Percentiles rank a stretch among this genome's conserved stretches.
phyloP scores from a whole-genome alignment of 768 basidiomycete genomes.

The Suillus ampliporus region DNA sequence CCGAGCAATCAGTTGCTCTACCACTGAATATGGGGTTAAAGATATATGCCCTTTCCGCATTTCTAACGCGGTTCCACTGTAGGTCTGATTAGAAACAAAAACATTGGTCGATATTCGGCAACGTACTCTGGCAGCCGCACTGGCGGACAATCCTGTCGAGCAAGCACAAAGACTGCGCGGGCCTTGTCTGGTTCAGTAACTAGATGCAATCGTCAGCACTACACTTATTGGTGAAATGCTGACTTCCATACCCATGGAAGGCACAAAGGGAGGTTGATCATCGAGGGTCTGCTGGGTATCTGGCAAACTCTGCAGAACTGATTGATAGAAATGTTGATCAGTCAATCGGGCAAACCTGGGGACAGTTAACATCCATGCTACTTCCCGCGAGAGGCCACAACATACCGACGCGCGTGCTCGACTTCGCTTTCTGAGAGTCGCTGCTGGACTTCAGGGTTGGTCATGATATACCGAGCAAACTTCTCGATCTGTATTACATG shows the following conservation, averaged over 20 bases:
- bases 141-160: constrained; percentile 70
- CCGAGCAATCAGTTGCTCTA: constrained; percentile 73
- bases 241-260: constrained; percentile 67
- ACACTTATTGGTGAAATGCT: not conserved
- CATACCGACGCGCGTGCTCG: constrained; percentile 76
- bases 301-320: constrained; percentile 85
- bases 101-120: not conserved
- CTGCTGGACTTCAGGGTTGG: constrained; percentile 73
- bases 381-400: constrained; percentile 5
- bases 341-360: constrained; percentile 75
- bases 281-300: constrained; percentile 77
- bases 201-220: constrained; percentile 38
- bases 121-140: constrained; percentile 73
- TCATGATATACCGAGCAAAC: constrained; percentile 79
- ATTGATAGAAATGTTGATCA: constrained; percentile 78
- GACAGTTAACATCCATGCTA: constrained; percentile 7
- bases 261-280: constrained; percentile 72
- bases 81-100: constrained; percentile 5
- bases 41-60: constrained; percentile 86
- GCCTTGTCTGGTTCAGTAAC: constrained; percentile 80
- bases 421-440: constrained; percentile 84
- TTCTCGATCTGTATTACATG: constrained; percentile 73
- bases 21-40: constrained; percentile 73
- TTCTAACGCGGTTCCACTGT: constrained; percentile 71
- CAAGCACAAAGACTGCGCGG: constrained; percentile 82